Evolutionary conservation across 345 rosid species (phyloP).

Genomic region (Anastatica hierochuntica): DNA sequence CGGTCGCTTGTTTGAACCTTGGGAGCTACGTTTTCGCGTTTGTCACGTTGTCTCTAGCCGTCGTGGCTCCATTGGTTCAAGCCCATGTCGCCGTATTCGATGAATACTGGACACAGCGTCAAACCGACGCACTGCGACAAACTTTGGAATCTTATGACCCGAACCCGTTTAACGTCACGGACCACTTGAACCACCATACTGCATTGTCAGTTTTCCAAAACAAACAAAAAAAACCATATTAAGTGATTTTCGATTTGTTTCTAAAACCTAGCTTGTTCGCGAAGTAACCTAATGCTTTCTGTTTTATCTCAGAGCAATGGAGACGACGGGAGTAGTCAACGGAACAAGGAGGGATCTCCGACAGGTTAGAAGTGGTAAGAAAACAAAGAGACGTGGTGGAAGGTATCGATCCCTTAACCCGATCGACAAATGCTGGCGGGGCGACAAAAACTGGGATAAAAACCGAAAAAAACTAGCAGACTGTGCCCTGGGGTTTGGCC

Average conservation of each 20-base stretch:
- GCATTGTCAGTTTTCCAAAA: constrained; percentile 6
- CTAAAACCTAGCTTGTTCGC: no score
- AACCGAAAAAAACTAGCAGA: constrained; percentile 45
- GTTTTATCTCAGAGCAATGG: constrained; percentile 17
- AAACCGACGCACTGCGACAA: constrained; percentile 22
- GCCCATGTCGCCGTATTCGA: constrained; percentile 38
- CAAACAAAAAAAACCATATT: constrained; percentile 7
- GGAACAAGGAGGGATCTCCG: constrained; percentile 40
- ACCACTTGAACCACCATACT: constrained; percentile 30
- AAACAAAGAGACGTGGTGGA: constrained; percentile 11
- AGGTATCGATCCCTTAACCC: constrained; percentile 45
- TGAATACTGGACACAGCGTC: constrained; percentile 46
- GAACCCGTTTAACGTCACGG: constrained; percentile 38
- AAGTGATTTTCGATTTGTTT: no score
- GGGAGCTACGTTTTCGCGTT: constrained; percentile 18
- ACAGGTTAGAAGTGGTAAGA: constrained; percentile 10
- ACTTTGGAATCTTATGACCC: constrained; percentile 33
- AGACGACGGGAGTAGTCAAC: constrained; percentile 20
- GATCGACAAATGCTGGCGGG: constrained; percentile 59
- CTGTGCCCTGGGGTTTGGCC: constrained; percentile 67
- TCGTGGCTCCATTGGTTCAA: constrained; percentile 7
- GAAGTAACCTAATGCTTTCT: no score
- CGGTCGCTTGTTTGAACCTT: constrained; percentile 8
- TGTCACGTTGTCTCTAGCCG: constrained; percentile 6
- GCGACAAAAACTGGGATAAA: constrained; percentile 38